A percentile compares a stretch with the other conserved stretches of the same genome.
Conservation (phyloP, 768 basidiomycete species). For the Tricholoma hemisulphureum region DNA sequence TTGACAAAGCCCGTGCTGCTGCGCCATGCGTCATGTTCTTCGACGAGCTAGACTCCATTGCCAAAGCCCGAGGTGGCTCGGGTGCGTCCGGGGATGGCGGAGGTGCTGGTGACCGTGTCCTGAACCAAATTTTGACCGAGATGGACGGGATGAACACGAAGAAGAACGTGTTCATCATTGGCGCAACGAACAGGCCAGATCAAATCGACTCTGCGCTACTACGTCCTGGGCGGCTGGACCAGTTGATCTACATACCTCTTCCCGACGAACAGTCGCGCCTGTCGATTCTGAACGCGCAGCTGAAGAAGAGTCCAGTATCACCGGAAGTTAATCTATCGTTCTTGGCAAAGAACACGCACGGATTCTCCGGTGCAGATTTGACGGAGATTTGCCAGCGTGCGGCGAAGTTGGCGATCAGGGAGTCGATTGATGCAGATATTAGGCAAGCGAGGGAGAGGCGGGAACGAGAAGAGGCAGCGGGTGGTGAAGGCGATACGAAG, state of each 20-base stretch:
- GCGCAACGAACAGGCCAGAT: constrained; percentile 95
- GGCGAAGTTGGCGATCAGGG: constrained; percentile 94
- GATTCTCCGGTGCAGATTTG: constrained; percentile 98
- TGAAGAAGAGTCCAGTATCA: constrained; percentile 90
- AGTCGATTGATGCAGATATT: constrained; percentile 93
- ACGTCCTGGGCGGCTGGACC: constrained; percentile 97
- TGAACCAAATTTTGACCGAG: constrained; percentile 96
- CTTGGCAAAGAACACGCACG: constrained; percentile 91
- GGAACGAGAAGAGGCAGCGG: constrained; percentile 72
- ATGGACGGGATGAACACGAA: constrained; percentile 99
- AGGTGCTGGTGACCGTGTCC: constrained; percentile 95
- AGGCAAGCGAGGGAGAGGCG: constrained; percentile 71
- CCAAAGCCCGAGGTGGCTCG: constrained; percentile 92
- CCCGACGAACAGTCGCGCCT: constrained; percentile 91
- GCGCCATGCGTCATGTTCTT: constrained; percentile 99
- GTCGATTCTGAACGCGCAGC: constrained; percentile 85
- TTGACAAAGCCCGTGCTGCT: constrained; percentile 99
- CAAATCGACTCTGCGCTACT: constrained; percentile 92
- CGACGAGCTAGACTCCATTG: constrained; percentile 98
- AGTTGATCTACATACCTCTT: constrained; percentile 98
- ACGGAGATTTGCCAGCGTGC: constrained; percentile 99
- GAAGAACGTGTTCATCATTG: constrained; percentile 99
- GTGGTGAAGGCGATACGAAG: constrained; percentile 54
- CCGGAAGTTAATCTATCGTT: constrained; percentile 78
- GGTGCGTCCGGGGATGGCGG: constrained; percentile 83